Evolutionary conservation across 441 rosid species (phyloP).

Genomic region (Adansonia gregorii): DNA sequence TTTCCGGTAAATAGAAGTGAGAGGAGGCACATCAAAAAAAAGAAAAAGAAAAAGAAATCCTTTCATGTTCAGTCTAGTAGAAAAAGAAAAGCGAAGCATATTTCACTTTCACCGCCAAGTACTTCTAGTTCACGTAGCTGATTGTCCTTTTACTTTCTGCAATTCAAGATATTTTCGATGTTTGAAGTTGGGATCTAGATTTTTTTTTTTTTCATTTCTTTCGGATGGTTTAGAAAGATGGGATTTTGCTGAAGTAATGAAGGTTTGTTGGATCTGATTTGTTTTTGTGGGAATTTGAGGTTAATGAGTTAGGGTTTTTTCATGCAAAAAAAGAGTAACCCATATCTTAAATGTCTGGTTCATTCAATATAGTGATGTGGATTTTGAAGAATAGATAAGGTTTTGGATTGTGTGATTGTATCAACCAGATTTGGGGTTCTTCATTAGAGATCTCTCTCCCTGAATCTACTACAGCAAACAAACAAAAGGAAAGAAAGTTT

Average conservation of each 20-base stretch:
- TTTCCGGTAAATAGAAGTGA: not conserved
- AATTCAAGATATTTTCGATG: too few relatives aligned
- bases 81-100: too few relatives aligned
- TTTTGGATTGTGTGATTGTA: constrained; percentile 30
- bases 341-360: constrained; percentile 50
- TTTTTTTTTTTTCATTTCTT: constrained; percentile 10
- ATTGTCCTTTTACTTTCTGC: not conserved
- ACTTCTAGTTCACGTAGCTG: not conserved
- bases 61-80: not conserved
- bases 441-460: constrained; percentile 25
- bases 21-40: not conserved
- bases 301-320: constrained; percentile 30
- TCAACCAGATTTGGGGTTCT: constrained; percentile 32
- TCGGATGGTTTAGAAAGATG: constrained; percentile 16
- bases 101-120: not conserved
- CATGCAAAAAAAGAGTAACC: constrained; percentile 53
- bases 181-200: not conserved
- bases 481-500: constrained; percentile 1
- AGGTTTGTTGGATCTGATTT: constrained; percentile 45
- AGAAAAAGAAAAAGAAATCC: too few relatives aligned
- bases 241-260: constrained; percentile 9
- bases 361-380: constrained; percentile 33
- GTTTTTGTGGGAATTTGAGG: constrained; percentile 24
- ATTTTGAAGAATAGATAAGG: constrained; percentile 52
- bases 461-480: constrained; percentile 16